Evolutionary conservation across 768 basidiomycete species (phyloP), one percentile per base, ranked within the genome.

Genomic region (Leccinum subtestaceum): DNA sequence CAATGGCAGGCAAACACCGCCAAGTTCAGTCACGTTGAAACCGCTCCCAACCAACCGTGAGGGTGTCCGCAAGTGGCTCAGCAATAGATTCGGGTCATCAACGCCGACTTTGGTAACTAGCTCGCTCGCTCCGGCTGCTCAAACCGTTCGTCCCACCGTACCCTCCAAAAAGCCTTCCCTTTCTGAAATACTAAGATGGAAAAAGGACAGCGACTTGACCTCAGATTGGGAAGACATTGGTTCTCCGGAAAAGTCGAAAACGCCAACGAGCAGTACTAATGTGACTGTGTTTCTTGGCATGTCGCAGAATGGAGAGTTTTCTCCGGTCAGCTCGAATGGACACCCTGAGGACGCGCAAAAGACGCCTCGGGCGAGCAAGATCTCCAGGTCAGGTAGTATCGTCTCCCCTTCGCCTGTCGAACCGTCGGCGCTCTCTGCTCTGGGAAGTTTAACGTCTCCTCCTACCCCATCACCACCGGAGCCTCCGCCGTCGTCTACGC

Each of bases 11-110:
- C 70, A 70, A 36, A 63, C 74, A 54, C 73, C 78, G 8, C 66
- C 78, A 23, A 66, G 63, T 47, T 73, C 63, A 72, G 76, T 61
- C 72, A 74, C 63, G 65, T 73, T 60, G 72, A 75, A 67, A 68
- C 73, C 40, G 80, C 76, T 93, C 50, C 91, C 91, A 1, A 89
- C 84, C 71, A 90, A 84, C 19, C 78, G 89, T 19, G 86, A 89
- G 54, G 90, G 86, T 23, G 91, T 92, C 25, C 87, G 85, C 71
- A 89, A 88, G 65, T 93, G 91, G 91, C 71, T 92, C 47, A 87
- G 77, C 63, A 84, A 71, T 49, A 85, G 84, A 70, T 82, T 83
- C 58, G 74, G 81, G 7, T 75, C 81, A 2, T 77, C 76, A 34
- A 67, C 78, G 8, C 74, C 77, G 3, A 70, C 78, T 53, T 70